Evolutionary conservation across 2,329 filamentous ascomycete genomes (phyloP), one percentile per base, ranked within the genome.

Genomic region (Rhinocladiella similis): DNA sequence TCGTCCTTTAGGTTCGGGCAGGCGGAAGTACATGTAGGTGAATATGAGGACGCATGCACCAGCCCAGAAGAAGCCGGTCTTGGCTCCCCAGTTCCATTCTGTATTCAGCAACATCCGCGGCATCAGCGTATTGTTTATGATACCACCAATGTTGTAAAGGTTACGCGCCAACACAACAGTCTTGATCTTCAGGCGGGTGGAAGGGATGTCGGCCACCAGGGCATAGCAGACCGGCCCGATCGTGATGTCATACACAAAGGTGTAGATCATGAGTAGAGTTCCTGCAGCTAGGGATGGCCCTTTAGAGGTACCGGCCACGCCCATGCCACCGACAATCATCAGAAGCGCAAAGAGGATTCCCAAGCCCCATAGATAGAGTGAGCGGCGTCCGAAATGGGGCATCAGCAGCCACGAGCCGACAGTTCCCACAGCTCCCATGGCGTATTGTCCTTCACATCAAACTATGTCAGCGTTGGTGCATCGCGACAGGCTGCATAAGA

Each of bases 211-310:
- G 0, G 80, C 74, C 19, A 82, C 72, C 16, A 83, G 66, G 0
- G 75, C 75, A 63, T 81, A 83, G n/a, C 75, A 80, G 1, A 83
- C 75, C 0, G 80, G 79, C 0, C 80, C 82, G 18, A 83, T 74
- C 3, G 77, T 77, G 56, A 77, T 74, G 69, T 80, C 79, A 67
- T 83, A 83, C 7, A 78, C 70, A 52, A 82, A 79, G 0, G 78
- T 81, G 61, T 79, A 82, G 39, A 80, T 66, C 42, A 84, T 73
- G 3, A 83, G 70, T 65, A 83, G 68, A 2, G 74, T 72, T 1
- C 79, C 81, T 33, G 29, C 29, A 3, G 29, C 29, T 12, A 33
- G 29, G 29, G 1, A 56, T 73, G 63, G 65, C 63, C 66, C 67
- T 33, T 7, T 33, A 9, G 29, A 33, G 29, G 29, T 33, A 9